Conservation (phyloP, 306 rosid genomes). For the Herpetospermum pedunculosum region DNA sequence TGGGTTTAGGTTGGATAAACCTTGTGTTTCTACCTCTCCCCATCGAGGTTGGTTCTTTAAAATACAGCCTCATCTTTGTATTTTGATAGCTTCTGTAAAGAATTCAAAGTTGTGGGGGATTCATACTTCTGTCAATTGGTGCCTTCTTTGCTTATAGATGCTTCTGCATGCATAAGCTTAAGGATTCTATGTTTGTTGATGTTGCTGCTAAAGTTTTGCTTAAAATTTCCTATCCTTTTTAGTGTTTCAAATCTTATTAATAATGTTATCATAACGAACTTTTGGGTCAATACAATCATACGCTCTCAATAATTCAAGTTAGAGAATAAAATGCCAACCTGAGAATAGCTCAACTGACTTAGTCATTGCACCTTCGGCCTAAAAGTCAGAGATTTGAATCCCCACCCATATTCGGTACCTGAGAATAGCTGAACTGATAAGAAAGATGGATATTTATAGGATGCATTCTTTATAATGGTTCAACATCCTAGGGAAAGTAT, state of each 20-base stretch:
- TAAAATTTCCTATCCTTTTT: neutral
- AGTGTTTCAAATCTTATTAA: neutral
- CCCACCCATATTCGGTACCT: too few species aligned
- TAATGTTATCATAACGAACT: neutral
- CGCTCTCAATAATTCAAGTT: neutral
- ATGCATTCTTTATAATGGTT: neutral
- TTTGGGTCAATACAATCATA: neutral
- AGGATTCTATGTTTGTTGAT: conserved; percentile 56
- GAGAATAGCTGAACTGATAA: too few species aligned
- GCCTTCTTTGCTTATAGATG: conserved; percentile 37
- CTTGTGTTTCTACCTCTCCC: conserved; percentile 59
- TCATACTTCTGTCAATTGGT: conserved; percentile 44
- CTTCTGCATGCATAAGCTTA: conserved; percentile 25
- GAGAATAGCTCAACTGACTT: neutral
- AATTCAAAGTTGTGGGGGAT: conserved; percentile 53
- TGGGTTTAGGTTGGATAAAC: conserved; percentile 49
- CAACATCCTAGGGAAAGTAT: neutral
- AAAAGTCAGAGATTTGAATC: neutral
- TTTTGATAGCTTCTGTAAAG: conserved; percentile 40
- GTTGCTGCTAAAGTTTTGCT: conserved; percentile 50
- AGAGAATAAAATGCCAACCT: neutral
- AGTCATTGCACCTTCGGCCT: neutral
- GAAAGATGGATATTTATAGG: neutral
- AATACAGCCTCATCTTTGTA: neutral
- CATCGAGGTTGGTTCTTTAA: conserved; percentile 45